These are phyloP conservation scores for Neofusicoccum ribis DNA, from an alignment of 2,329 filamentous ascomycete species.

Conservation along the genomic window DNA sequence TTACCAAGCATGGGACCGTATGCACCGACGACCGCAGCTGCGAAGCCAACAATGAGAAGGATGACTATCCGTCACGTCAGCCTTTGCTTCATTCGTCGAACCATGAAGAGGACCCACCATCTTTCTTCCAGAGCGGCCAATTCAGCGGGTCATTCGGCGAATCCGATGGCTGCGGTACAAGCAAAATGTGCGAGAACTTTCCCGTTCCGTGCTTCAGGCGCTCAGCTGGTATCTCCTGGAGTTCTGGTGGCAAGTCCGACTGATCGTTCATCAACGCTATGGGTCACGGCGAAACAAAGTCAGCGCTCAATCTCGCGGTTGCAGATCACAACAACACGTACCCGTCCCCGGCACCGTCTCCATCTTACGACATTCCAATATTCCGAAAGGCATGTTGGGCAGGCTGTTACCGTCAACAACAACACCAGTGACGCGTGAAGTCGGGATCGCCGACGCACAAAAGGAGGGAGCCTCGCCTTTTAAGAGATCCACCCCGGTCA, in stretches of 20 bases:
- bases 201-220: constrained; percentile 35
- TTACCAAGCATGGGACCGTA: constrained; percentile 51
- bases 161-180: constrained; percentile 49
- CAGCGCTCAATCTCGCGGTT: neutral
- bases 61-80: constrained; percentile 49
- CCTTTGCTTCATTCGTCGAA: no score
- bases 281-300: neutral
- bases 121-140: constrained; percentile 81
- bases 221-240: constrained; percentile 44
- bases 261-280: constrained; percentile 50
- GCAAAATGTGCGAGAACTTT: constrained; percentile 28
- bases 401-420: neutral
- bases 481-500: no score
- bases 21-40: constrained; percentile 51
- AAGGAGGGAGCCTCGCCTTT: no score
- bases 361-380: constrained; percentile 48
- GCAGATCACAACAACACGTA: constrained; percentile 25
- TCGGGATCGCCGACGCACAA: no score
- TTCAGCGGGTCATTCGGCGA: constrained; percentile 54
- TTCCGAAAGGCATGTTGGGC: constrained; percentile 49
- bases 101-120: constrained; percentile 39
- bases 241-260: constrained; percentile 49
- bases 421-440: no score
- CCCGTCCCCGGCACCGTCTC: constrained; percentile 52
- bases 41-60: constrained; percentile 56